Evolutionary conservation across 306 rosid species (phyloP).

Genomic region (Cicer pinnatifidum): DNA sequence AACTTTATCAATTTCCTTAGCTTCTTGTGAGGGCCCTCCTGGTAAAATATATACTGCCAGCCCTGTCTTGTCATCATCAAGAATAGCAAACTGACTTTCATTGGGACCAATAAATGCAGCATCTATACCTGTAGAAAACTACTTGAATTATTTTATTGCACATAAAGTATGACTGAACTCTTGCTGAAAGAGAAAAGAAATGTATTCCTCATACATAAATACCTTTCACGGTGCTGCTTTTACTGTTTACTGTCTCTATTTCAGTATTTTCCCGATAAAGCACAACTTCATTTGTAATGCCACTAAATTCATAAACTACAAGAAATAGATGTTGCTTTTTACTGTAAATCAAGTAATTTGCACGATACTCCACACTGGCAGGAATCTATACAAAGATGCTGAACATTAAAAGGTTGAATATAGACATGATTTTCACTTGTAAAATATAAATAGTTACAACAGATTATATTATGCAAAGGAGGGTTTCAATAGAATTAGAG

Average conservation of each 20-base stretch:
- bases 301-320: constrained; percentile 80
- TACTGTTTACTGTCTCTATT: constrained; percentile 61
- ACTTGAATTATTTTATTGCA: constrained; percentile 40
- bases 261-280: constrained; percentile 82
- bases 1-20: constrained; percentile 60
- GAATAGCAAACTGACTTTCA: constrained; percentile 92
- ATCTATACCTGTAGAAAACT: constrained; percentile 74
- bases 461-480: constrained; percentile 27
- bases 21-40: constrained; percentile 71
- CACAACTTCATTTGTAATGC: constrained; percentile 77
- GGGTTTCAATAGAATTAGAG: constrained; percentile 39
- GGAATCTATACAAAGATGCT: constrained; percentile 69
- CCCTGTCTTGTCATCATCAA: constrained; percentile 94
- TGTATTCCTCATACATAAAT: constrained; percentile 31
- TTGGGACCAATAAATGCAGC: constrained; percentile 95
- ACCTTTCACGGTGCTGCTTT: constrained; percentile 87
- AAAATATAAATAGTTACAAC: constrained; percentile 25
- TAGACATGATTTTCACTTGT: constrained; percentile 31
- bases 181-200: constrained; percentile 42
- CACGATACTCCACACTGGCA: constrained; percentile 80
- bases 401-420: constrained; percentile 44
- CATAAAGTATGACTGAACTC: constrained; percentile 39
- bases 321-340: constrained; percentile 82
- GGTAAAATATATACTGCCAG: constrained; percentile 74
- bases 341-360: constrained; percentile 75